Conservation (phyloP, 2,329 filamentous ascomycete genomes). For the Ceratocystis eucalypticola region DNA sequence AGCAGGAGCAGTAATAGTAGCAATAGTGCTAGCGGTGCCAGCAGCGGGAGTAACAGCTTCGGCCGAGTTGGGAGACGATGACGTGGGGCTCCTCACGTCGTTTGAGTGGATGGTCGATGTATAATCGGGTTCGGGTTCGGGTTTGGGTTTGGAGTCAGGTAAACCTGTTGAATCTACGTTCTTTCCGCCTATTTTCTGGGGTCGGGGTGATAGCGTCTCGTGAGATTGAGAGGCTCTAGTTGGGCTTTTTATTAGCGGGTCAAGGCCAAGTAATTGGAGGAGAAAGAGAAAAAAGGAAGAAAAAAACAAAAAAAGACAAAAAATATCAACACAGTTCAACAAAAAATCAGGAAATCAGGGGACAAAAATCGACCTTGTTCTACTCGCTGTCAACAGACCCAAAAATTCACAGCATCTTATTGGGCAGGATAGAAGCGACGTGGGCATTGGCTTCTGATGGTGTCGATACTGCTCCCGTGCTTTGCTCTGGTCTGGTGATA, state of each 20-base stretch:
- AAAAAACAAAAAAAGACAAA: neutral
- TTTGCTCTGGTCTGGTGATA: neutral
- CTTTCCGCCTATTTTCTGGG: neutral
- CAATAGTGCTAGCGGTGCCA: neutral
- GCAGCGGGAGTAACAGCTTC: constrained; percentile 1
- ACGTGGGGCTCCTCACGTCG: neutral
- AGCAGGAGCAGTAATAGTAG: neutral
- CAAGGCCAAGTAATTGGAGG: neutral
- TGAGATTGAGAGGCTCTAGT: neutral
- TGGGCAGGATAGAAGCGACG: neutral
- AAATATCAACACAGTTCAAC: neutral
- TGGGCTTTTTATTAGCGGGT: neutral
- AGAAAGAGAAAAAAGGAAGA: neutral
- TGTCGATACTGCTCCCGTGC: neutral
- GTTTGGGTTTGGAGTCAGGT: neutral
- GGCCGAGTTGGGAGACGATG: constrained; percentile 11
- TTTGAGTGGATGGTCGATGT: neutral
- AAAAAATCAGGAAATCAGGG: neutral
- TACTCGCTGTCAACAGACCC: neutral
- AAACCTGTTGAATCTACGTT: neutral
- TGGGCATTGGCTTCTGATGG: neutral
- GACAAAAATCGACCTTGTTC: neutral
- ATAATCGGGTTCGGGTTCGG: neutral
- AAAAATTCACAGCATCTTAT: neutral
- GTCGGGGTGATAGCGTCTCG: neutral